Evolutionary conservation across 805 yeast genomes (phyloP).

Genomic region (Blastobotrys parvus): DNA sequence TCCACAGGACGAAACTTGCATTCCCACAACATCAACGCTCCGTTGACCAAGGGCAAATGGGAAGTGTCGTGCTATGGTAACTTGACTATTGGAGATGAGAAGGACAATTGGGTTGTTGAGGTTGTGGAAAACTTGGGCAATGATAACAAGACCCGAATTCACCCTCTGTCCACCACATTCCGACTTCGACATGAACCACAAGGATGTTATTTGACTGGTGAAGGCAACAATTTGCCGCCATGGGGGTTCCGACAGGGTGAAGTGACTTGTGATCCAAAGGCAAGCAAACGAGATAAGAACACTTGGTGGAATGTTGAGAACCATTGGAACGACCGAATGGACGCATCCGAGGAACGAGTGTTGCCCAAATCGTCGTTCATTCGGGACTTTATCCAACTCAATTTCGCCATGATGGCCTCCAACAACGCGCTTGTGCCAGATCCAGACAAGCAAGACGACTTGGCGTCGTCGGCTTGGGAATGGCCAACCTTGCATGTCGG

Average conservation of each 20-base stretch:
- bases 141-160: conserved; percentile 29
- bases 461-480: conserved; percentile 75
- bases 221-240: conserved; percentile 74
- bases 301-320: conserved; percentile 81
- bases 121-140: conserved; percentile 41
- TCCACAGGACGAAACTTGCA: conserved; percentile 69
- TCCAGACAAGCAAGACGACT: conserved; percentile 56
- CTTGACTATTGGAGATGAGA: conserved; percentile 58
- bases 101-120: conserved; percentile 89
- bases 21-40: conserved; percentile 73
- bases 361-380: conserved; percentile 49
- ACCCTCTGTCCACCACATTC: conserved; percentile 74
- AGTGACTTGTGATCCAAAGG: conserved; percentile 56
- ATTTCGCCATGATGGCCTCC: conserved; percentile 76
- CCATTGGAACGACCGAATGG: conserved; percentile 46
- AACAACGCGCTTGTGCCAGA: conserved; percentile 79
- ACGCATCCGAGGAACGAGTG: conserved; percentile 29
- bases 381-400: conserved; percentile 61
- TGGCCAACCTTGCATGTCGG: conserved; percentile 70
- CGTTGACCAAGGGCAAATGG: conserved; percentile 52
- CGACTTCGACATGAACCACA: conserved; percentile 59
- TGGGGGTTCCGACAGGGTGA: conserved; percentile 99
- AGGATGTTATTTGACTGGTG: conserved; percentile 79
- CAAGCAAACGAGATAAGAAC: conserved; percentile 47
- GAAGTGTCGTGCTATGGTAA: conserved; percentile 90